phyloP scores from a whole-genome alignment of 2,329 filamentous ascomycete species.

The Cryoendolithus antarcticus region DNA sequence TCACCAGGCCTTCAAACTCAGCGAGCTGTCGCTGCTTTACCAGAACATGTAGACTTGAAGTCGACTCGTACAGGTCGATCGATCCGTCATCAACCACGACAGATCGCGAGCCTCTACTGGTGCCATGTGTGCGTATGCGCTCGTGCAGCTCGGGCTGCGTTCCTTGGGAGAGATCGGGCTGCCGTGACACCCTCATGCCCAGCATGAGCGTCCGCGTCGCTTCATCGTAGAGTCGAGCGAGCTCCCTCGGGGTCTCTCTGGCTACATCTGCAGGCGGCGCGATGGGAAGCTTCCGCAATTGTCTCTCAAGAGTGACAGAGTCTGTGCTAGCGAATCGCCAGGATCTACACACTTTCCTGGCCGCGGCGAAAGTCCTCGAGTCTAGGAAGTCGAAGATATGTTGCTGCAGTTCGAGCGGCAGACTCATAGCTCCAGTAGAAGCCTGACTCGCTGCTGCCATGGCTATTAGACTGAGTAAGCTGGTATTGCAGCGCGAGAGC shows the following conservation, averaged over 20 bases:
- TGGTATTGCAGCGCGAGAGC: no score
- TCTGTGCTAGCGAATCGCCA: slow-evolving; percentile 22
- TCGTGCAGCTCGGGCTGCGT: slow-evolving; percentile 4
- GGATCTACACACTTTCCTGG: slow-evolving; percentile 21
- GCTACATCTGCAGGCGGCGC: slow-evolving; percentile 13
- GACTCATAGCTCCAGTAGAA: slow-evolving; percentile 12
- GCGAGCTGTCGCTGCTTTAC: slow-evolving; percentile 17
- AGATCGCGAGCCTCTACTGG: slow-evolving; percentile 13
- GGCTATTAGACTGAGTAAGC: no score
- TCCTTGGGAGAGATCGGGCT: slow-evolving; percentile 10
- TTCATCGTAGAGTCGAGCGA: slow-evolving; percentile 17
- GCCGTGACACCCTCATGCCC: slow-evolving; percentile 13
- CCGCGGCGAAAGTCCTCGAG: slow-evolving; percentile 19
- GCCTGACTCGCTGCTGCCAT: slow-evolving; percentile 1
- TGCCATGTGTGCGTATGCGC: slow-evolving; percentile 9
- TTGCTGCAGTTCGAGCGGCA: slow-evolving; percentile 24
- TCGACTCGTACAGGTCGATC: slow-evolving; percentile 20
- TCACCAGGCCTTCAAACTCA: slow-evolving; percentile 21
- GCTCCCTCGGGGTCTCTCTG: slow-evolving; percentile 10
- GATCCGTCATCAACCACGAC: slow-evolving; percentile 19
- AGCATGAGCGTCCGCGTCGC: slow-evolving; percentile 22
- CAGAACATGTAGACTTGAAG: slow-evolving; percentile 8
- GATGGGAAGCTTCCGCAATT: slow-evolving; percentile 20
- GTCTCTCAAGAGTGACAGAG: slow-evolving; percentile 16
- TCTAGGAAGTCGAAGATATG: slow-evolving; percentile 22